Base-by-base conservation (phyloP, 2,329 filamentous ascomycete species). In the Ceratocystis albifundus region DNA sequence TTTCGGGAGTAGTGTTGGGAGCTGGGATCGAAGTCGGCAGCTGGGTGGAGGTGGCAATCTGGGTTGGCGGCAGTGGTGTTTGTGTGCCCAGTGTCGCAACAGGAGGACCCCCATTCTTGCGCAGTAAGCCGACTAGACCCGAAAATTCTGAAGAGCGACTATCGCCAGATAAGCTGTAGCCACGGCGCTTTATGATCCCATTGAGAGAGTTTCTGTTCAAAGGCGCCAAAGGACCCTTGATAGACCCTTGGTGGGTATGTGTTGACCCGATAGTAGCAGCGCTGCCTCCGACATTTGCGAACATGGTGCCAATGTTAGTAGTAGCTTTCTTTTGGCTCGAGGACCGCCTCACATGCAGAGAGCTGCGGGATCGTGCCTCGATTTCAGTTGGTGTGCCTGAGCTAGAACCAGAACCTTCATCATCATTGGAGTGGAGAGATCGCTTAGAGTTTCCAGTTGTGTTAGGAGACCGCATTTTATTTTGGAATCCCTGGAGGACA, bases 291-390 rank as follows among this genome's bases (percentile, higher is more conserved):
- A 86, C 83, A 25, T 78, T 80, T 5, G 80, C 75, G 50, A 87
- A 73, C 1, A 82, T 80, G 0, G 82, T 85, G 70, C 84, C 85
- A 69, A 87, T 79, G 71, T 79, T 84, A 1, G 83, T 82, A 1
- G 78, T 76, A 32, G 74, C 74, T 68, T 80, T 80, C 74, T 45
- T 57, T 82, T 81, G 61, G 76, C 75, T 78, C 80, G 82, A 69
- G 81, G 84, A 15, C 77, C 74, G 20, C 79, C 79, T 41, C 80
- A 79, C n/a, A 75, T 73, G 1, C 81, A 1, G 78, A 79, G 41
- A 85, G 77, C 65, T 74, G 75, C 30, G 75, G 72, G 5, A 74
- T 68, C 50, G 28, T 17, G 25, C 8, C 1, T 68, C 66, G 15
- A 20, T 50, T 32, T 65, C 66, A 15, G 41, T 59, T n/a, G 66